A percentile compares a stretch with the other conserved stretches of the same genome.
Evolutionary conservation across 495 filamentous ascomycete species (phyloP).

Genomic region (Penicillium soppii): DNA sequence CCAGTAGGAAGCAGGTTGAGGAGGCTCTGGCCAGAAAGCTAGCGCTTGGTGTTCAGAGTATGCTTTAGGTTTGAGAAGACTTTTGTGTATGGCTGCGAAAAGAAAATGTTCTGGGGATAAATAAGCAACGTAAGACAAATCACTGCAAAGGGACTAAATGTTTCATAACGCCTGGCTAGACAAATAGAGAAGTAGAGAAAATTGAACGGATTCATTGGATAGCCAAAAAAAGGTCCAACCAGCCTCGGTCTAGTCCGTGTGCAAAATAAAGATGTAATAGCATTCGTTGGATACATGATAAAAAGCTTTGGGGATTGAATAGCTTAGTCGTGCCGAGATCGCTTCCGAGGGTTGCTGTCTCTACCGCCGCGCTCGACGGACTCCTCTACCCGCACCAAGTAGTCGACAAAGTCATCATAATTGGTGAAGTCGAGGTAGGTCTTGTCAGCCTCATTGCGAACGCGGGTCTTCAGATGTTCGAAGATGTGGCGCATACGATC

Average conservation of each 20-base stretch:
- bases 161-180: no score
- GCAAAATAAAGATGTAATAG: no score
- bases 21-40: conserved; percentile 1
- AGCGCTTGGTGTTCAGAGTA: background rate
- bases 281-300: background rate
- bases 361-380: background rate
- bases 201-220: no score
- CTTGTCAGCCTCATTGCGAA: conserved; percentile 1
- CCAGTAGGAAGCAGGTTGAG: conserved; percentile 12
- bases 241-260: no score
- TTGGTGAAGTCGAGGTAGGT: conserved; percentile 5
- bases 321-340: background rate
- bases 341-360: conserved; percentile 1
- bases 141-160: background rate
- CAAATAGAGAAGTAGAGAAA: no score
- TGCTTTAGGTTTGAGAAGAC: background rate
- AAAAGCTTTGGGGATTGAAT: background rate
- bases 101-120: background rate
- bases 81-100: background rate
- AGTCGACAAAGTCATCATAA: conserved; percentile 13
- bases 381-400: conserved; percentile 13
- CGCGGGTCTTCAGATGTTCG: conserved; percentile 4
- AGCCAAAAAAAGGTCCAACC: no score
- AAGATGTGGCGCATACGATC: conserved; percentile 16
- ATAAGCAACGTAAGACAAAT: no score